Evolutionary conservation across 1,139 yeast species (phyloP).

Genomic region (Kurtzmaniella quercitrusa): DNA sequence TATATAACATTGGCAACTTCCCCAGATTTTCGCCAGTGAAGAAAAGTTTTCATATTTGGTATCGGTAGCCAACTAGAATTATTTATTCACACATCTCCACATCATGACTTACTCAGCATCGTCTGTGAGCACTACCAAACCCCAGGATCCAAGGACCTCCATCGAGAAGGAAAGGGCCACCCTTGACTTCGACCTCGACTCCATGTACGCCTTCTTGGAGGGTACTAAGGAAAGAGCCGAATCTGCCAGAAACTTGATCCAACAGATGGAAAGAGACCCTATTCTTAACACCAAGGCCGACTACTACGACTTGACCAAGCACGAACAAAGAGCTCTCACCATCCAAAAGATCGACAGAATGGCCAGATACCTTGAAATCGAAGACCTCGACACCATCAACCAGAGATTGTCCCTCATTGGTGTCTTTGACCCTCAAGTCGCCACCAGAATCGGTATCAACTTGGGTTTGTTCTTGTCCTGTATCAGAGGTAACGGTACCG

Average conservation of each 20-base stretch:
- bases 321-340: constrained; percentile 33
- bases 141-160: constrained; percentile 34
- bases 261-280: constrained; percentile 44
- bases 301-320: constrained; percentile 35
- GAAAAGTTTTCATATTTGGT: not conserved
- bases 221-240: constrained; percentile 33
- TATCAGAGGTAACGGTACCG: constrained; percentile 68
- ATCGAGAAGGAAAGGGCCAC: constrained; percentile 32
- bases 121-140: constrained; percentile 15
- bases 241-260: constrained; percentile 22
- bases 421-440: constrained; percentile 58
- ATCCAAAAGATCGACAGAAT: constrained; percentile 34
- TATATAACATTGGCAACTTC: not conserved
- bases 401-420: constrained; percentile 51
- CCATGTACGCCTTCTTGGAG: constrained; percentile 40
- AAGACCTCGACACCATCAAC: constrained; percentile 32
- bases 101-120: constrained; percentile 3
- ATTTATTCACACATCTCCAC: not conserved
- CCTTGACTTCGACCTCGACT: constrained; percentile 24
- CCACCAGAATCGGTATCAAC: constrained; percentile 53
- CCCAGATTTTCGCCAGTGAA: constrained; percentile 4
- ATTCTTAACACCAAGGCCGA: constrained; percentile 29
- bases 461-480: constrained; percentile 68
- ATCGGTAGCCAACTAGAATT: not conserved
- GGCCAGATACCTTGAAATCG: constrained; percentile 35